Base-by-base conservation (phyloP, 495 filamentous ascomycete species). In the Neurospora hispaniola region DNA sequence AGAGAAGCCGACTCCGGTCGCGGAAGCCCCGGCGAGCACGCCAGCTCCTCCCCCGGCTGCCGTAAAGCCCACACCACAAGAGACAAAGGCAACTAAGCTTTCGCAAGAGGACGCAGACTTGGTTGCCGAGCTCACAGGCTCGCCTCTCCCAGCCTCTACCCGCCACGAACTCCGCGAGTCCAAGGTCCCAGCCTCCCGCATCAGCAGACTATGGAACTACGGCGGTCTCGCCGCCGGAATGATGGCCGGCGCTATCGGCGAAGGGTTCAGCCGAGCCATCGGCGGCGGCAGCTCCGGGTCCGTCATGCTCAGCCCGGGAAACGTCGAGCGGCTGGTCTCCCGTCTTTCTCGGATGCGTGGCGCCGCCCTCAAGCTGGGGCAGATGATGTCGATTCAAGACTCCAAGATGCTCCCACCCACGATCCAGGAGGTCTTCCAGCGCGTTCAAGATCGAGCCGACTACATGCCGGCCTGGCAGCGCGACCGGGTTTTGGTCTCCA, bases 301-400 rank as follows among this genome's bases (percentile, higher is more conserved):
- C 16, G 83, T 97, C 62, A 92, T 99, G 87, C 89, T 99, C 75
- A 97, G 91, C 80, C 85, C 93, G 18, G 88, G 85, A 9, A 99
- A 99, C 77, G 93, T 97, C 87, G 93, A 98, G 78, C 86, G 96
- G 42, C 88, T 99, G 5, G 96, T 98, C 5, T 85, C 93, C 20
- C 97, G 94, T 81, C 88, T 99, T 9, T 97, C 94, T 12, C 90
- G 92, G 38, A 99, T 99, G 96, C 90, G 96, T 76, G 96, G 96
- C 31, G 96, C 96, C n/a, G 96, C 96, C 59, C 83, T 99, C n/a
- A 99, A 99, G 81, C 82, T 99, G 6, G 96, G 96, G 5, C 96
- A 99, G 82, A 94, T 99, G 92, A 90, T 99, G 83, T 96, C 92
- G 77, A 94, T 99, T 78, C 96, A 99, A 89, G 94, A 99, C 80